phyloP scores from a whole-genome alignment of 2,329 filamentous ascomycete genomes.

The Colletotrichum sp. region DNA sequence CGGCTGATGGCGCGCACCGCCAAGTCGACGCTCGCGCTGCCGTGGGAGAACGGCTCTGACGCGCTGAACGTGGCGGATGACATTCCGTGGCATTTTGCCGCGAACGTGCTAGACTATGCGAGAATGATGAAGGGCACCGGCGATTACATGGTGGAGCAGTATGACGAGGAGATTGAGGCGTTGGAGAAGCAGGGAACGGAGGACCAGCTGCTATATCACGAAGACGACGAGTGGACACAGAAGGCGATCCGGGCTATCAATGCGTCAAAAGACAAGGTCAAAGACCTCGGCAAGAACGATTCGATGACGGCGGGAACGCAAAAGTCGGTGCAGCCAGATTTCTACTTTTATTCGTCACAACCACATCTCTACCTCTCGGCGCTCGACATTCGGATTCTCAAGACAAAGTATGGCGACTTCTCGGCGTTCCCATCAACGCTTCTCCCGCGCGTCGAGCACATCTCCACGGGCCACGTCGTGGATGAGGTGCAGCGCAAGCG shows the following conservation, averaged over 20 bases:
- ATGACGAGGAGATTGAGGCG: conserved; percentile 77
- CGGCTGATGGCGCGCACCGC: conserved; percentile 82
- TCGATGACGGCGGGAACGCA: conserved; percentile 16
- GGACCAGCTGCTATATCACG: conserved; percentile 89
- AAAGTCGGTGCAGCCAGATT: conserved; percentile 50
- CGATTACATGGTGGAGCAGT: conserved; percentile 85
- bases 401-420: conserved; percentile 86
- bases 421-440: conserved; percentile 83
- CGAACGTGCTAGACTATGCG: conserved; percentile 93
- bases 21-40: conserved; percentile 84
- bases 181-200: conserved; percentile 80
- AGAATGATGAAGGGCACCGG: conserved; percentile 93
- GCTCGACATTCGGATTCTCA: conserved; percentile 90
- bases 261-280: conserved; percentile 76
- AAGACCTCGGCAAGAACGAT: conserved; percentile 43
- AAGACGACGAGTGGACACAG: conserved; percentile 91
- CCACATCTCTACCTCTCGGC: conserved; percentile 90
- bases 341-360: conserved; percentile 87
- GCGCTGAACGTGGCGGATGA: conserved; percentile 72
- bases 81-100: conserved; percentile 93
- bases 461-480: conserved; percentile 85
- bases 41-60: conserved; percentile 78
- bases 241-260: conserved; percentile 79
- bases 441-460: conserved; percentile 84
- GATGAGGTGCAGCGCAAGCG: conserved; percentile 85